These are phyloP conservation scores for Boletus nobilissimus DNA, from an alignment of 1,284 basidiomycete genomes.

Conservation along the genomic window DNA sequence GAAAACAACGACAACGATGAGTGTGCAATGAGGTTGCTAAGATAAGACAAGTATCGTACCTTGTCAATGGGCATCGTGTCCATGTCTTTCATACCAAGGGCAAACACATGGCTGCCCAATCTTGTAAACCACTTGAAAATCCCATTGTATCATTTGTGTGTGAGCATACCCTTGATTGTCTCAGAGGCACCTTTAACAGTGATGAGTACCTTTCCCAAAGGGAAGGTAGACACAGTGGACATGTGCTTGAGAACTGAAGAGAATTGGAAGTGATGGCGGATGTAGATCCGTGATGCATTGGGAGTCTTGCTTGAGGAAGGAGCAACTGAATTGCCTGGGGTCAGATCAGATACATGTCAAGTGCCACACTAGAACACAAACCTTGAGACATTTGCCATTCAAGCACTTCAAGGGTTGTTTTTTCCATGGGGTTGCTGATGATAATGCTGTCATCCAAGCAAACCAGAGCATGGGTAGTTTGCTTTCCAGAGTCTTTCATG, in stretches of 20 bases:
- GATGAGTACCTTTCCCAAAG: slow-evolving; percentile 66
- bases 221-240: slow-evolving; percentile 86
- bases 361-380: slow-evolving; percentile 38
- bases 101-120: slow-evolving; percentile 90
- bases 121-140: slow-evolving; percentile 94
- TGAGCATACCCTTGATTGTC: slow-evolving; percentile 90
- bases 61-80: slow-evolving; percentile 72
- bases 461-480: slow-evolving; percentile 96
- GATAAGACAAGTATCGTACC: slow-evolving; percentile 52
- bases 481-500: slow-evolving; percentile 78
- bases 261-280: slow-evolving; percentile 94
- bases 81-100: slow-evolving; percentile 87
- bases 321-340: slow-evolving; percentile 71
- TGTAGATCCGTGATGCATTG: slow-evolving; percentile 69
- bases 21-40: not conserved
- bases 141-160: slow-evolving; percentile 79
- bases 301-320: slow-evolving; percentile 64
- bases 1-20: slow-evolving; percentile 13
- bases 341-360: not conserved
- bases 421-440: slow-evolving; percentile 99
- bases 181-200: slow-evolving; percentile 96
- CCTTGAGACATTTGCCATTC: slow-evolving; percentile 90
- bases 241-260: slow-evolving; percentile 95
- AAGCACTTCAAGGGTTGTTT: slow-evolving; percentile 92
- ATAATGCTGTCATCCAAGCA: slow-evolving; percentile 91